Conservation (phyloP, 225 moss, liverwort and hornwort species). For the Takakia lepidozioides region DNA sequence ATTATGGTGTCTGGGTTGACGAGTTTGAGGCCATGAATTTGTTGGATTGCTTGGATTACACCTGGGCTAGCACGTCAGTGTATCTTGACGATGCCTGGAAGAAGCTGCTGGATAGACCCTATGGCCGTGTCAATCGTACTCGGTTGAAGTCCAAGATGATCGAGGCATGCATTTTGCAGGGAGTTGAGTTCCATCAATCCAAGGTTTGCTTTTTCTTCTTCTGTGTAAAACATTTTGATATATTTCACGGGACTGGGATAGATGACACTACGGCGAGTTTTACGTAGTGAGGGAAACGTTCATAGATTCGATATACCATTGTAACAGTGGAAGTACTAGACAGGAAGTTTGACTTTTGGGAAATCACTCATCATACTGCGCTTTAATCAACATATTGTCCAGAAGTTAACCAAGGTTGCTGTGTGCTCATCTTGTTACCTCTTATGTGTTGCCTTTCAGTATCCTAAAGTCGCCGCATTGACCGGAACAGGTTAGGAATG, state of each 20-base stretch:
- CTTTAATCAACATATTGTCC: too few relatives aligned
- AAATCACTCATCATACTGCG: too few relatives aligned
- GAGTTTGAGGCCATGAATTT: slow-evolving; percentile 92
- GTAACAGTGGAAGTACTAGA: too few relatives aligned
- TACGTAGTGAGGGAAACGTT: too few relatives aligned
- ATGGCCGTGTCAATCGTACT: slow-evolving; percentile 79
- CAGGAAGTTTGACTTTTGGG: too few relatives aligned
- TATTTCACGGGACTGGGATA: too few relatives aligned
- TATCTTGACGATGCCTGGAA: slow-evolving; percentile 52
- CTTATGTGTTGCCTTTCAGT: too few relatives aligned
- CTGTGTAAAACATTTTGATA: background rate
- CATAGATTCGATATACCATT: too few relatives aligned
- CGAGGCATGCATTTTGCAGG: slow-evolving; percentile 79
- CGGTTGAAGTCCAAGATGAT: slow-evolving; percentile 95
- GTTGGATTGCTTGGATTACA: slow-evolving; percentile 91
- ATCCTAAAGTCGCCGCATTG: background rate
- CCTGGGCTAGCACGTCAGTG: slow-evolving; percentile 87
- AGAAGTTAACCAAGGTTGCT: too few relatives aligned
- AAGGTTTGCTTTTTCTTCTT: slow-evolving; percentile 29
- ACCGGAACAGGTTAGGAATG: slow-evolving; percentile 65
- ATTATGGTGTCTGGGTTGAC: slow-evolving; percentile 99
- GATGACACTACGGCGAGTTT: too few relatives aligned
- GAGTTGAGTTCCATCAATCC: slow-evolving; percentile 85
- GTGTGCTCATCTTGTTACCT: too few relatives aligned
- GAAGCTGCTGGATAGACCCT: slow-evolving; percentile 77